phyloP scores from a whole-genome alignment of 2,329 filamentous ascomycete species.

The Fusarium albidum region DNA sequence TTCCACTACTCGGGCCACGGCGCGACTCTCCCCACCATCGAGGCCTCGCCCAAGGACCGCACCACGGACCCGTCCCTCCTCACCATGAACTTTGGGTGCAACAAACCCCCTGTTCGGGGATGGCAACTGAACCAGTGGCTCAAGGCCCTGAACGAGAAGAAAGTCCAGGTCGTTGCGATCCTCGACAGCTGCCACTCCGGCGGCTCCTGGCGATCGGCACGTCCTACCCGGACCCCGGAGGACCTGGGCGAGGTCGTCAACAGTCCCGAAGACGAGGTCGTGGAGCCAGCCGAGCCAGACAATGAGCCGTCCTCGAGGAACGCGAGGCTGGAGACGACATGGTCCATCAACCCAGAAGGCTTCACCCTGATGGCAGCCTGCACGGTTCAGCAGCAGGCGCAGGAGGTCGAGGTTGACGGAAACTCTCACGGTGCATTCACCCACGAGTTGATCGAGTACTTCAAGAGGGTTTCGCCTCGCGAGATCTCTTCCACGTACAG shows the following conservation, averaged over 20 bases:
- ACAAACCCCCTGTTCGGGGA: constrained; percentile 9
- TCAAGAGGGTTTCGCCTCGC: neutral
- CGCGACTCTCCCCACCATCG: neutral
- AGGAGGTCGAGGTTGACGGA: constrained; percentile 1
- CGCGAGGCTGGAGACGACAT: neutral
- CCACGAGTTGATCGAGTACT: neutral
- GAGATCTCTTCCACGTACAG: constrained; percentile 6
- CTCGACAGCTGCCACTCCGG: constrained; percentile 20
- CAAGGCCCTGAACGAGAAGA: constrained; percentile 5
- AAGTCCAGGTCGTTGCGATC: constrained; percentile 8
- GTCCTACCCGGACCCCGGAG: neutral
- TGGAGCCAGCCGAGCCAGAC: neutral
- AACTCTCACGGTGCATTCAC: constrained; percentile 11
- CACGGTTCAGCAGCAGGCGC: neutral
- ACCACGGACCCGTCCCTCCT: constrained; percentile 10
- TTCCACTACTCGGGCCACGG: constrained; percentile 21
- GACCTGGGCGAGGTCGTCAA: neutral
- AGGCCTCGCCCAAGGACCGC: neutral
- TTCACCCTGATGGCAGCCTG: constrained; percentile 20
- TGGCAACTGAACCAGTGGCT: constrained; percentile 17
- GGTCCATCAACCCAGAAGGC: constrained; percentile 10
- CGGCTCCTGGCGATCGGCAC: constrained; percentile 6
- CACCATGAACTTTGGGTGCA: constrained; percentile 7
- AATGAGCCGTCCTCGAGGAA: neutral
- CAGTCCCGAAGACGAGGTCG: neutral